Evolutionary conservation across 208 protist species (phyloP).

Genomic region (Acanthamoeba castellanii): DNA sequence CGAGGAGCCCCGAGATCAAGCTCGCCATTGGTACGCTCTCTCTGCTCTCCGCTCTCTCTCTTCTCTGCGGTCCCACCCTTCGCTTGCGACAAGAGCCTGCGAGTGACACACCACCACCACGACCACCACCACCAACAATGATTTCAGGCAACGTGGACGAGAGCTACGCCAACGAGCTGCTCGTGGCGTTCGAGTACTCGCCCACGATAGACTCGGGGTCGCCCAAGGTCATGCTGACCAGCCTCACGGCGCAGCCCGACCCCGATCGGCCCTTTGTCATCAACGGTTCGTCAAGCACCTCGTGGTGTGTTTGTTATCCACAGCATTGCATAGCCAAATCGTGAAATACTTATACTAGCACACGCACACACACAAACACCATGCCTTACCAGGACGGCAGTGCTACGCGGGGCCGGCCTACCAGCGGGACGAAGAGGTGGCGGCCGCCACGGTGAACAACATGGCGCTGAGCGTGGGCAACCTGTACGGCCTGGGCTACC

Average conservation of each 20-base stretch:
- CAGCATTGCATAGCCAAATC: no score
- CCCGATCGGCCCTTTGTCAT: background rate
- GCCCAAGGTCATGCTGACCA: background rate
- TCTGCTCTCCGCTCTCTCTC: background rate
- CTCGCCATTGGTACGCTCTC: background rate
- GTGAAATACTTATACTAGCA: no score
- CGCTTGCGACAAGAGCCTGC: no score
- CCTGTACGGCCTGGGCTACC: constrained; percentile 4
- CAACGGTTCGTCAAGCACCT: background rate
- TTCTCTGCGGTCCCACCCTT: background rate
- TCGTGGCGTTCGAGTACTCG: background rate
- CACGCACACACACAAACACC: no score
- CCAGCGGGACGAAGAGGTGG: background rate
- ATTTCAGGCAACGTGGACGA: constrained; percentile 36
- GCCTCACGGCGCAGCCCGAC: background rate
- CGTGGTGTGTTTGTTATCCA: no score
- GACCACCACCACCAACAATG: no score
- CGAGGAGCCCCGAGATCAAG: background rate
- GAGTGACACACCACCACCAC: no score
- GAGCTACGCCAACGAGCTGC: background rate
- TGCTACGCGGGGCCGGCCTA: background rate
- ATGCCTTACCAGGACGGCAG: no score
- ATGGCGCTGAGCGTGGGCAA: constrained; percentile 19
- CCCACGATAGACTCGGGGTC: background rate
- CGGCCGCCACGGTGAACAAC: background rate